These are phyloP conservation scores for Leccinum arenicola DNA, from an alignment of 768 basidiomycete species.

Conservation along the genomic window DNA sequence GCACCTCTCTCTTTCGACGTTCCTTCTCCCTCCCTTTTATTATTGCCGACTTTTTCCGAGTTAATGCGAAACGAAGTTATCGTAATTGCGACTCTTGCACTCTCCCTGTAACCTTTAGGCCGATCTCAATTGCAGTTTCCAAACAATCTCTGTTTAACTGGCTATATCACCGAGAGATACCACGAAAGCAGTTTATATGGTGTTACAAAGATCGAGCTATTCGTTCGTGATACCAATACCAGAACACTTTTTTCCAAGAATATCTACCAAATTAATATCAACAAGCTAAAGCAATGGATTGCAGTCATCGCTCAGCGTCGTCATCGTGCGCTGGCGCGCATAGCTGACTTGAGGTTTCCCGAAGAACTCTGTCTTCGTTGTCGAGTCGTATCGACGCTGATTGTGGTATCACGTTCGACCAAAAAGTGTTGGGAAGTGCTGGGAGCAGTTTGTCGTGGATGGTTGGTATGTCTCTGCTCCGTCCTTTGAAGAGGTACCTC, in stretches of 20 bases:
- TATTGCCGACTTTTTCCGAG: constrained; percentile 22
- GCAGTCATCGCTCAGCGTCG: neutral
- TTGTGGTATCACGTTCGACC: constrained; percentile 29
- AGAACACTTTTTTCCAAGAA: constrained; percentile 12
- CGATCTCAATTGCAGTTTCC: constrained; percentile 15
- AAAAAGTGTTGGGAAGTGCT: constrained; percentile 24
- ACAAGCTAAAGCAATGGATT: neutral
- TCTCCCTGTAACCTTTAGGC: constrained; percentile 23
- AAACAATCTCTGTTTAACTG: constrained; percentile 12
- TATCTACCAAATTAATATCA: constrained; percentile 3
- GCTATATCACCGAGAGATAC: constrained; percentile 13
- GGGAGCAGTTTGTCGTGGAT: constrained; percentile 18
- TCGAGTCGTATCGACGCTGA: constrained; percentile 28
- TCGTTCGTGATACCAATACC: constrained; percentile 4
- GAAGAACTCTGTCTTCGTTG: constrained; percentile 31
- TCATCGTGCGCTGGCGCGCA: constrained; percentile 36
- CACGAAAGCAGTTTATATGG: constrained; percentile 8
- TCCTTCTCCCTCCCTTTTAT: constrained; percentile 14
- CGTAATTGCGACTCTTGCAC: constrained; percentile 26
- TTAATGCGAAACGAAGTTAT: constrained; percentile 26
- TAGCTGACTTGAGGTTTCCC: constrained; percentile 35
- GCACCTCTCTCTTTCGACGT: constrained; percentile 18
- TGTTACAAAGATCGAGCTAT: constrained; percentile 22
- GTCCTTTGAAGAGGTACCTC: constrained; percentile 18
- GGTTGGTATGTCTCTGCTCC: constrained; percentile 31